Conservation (phyloP, 148 eudicot genomes). For the Vaccinium macrocarpon region DNA sequence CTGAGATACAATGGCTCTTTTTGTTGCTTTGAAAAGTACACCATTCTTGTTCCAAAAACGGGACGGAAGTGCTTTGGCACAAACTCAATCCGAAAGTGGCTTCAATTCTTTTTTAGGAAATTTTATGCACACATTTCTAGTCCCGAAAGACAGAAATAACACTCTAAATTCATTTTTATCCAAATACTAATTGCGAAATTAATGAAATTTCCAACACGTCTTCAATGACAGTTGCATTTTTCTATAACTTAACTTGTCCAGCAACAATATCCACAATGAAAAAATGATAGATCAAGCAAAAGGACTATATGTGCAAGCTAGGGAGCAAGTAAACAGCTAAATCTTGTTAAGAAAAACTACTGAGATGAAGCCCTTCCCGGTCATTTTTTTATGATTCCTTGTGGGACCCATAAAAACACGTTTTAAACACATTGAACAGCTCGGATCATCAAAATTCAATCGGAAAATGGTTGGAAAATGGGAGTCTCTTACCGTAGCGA, state of each 20-base stretch:
- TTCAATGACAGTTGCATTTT: not conserved
- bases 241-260: not conserved
- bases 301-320: not conserved
- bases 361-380: conserved; percentile 28
- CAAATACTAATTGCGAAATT: not conserved
- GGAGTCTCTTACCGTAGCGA: too few species aligned
- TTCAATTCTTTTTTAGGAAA: not conserved
- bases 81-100: not conserved
- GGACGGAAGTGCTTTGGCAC: not conserved
- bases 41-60: not conserved
- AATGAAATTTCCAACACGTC: not conserved
- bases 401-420: too few species aligned
- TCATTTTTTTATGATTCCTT: conserved; percentile 42
- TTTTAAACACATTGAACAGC: too few species aligned
- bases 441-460: too few species aligned
- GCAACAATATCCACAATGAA: not conserved
- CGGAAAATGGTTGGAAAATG: conserved; percentile 17
- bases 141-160: not conserved
- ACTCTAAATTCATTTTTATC: not conserved
- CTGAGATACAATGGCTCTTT: not conserved
- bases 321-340: not conserved
- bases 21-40: not conserved
- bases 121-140: not conserved
- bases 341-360: conserved; percentile 14
- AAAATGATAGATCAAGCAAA: not conserved